phyloP scores from a whole-genome alignment of 139 green algal genomes.

The Edaphochlamys debaryana region DNA sequence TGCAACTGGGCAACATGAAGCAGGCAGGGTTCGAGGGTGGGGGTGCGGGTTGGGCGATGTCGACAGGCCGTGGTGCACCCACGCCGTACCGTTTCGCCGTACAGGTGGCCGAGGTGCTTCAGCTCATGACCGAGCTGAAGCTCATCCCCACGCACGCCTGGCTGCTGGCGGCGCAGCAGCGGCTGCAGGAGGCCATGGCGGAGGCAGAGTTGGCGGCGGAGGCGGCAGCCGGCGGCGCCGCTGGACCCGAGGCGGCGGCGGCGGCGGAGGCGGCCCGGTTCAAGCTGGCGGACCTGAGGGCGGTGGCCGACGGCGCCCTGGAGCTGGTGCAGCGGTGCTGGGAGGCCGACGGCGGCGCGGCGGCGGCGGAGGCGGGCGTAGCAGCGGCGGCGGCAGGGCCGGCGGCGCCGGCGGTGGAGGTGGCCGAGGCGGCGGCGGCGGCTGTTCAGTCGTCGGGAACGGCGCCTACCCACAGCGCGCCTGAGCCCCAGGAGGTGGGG shows the following conservation, averaged over 20 bases:
- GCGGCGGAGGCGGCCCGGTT: background rate
- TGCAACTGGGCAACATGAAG: too few species aligned
- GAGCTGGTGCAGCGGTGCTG: conserved; percentile 25
- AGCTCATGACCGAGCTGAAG: background rate
- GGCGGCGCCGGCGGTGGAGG: background rate
- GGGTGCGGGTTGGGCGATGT: too few species aligned
- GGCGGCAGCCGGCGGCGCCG: background rate
- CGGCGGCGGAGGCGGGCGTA: background rate
- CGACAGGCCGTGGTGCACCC: too few species aligned
- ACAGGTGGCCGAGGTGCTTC: too few species aligned
- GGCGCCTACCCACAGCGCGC: too few species aligned
- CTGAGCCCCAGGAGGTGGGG: too few species aligned
- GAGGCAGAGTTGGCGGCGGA: background rate
- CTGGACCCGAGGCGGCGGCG: background rate
- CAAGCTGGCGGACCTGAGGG: conserved; percentile 2
- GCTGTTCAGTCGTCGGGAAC: too few species aligned
- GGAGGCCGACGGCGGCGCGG: conserved; percentile 20
- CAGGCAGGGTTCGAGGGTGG: too few species aligned
- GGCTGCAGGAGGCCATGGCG: background rate
- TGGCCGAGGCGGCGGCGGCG: too few species aligned
- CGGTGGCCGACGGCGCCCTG: background rate
- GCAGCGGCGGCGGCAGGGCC: background rate
- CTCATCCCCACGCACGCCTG: conserved; percentile 19
- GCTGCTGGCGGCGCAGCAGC: background rate
- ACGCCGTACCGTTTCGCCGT: too few species aligned